Percentiles rank a stretch among this genome's conserved stretches.
These are phyloP conservation scores for Cenchrus purpureus DNA, from an alignment of 176 grass and related monocot genomes.

Conservation along the genomic window DNA sequence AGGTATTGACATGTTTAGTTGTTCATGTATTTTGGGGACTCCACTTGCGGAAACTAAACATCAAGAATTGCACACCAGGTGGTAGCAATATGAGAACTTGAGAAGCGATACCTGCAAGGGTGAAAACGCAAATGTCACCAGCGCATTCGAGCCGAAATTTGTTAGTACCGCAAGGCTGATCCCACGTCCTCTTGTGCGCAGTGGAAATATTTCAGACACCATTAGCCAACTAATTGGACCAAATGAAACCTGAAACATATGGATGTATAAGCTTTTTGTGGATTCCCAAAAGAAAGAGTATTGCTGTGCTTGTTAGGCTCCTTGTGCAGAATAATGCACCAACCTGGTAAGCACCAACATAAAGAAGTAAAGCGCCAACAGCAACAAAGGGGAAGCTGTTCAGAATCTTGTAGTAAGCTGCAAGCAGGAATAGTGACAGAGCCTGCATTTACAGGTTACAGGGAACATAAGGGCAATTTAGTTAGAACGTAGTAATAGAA, in stretches of 20 bases:
- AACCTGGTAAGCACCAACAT: conserved; percentile 93
- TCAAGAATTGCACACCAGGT: background rate
- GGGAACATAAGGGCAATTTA: conserved; percentile 17
- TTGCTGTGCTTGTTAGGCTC: background rate
- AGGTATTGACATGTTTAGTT: background rate
- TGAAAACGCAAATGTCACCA: conserved; percentile 90
- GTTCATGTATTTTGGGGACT: background rate
- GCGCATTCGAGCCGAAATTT: conserved; percentile 86
- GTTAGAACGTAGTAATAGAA: conserved; percentile 30
- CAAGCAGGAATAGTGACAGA: conserved; percentile 82
- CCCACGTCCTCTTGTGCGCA: conserved; percentile 91
- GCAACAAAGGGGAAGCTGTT: conserved; percentile 69
- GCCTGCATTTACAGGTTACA: conserved; percentile 58
- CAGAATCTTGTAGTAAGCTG: conserved; percentile 95
- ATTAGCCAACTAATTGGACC: conserved; percentile 98
- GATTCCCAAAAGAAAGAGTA: background rate
- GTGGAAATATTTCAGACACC: conserved; percentile 98
- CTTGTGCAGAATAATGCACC: conserved; percentile 39
- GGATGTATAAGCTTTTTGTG: conserved; percentile 21
- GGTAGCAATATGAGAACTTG: background rate
- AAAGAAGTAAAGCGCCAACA: conserved; percentile 91
- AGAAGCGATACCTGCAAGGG: conserved; percentile 67
- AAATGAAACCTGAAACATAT: conserved; percentile 79
- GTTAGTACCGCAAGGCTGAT: conserved; percentile 90
- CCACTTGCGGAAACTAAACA: background rate